Percentiles rank a stretch among this genome's conserved stretches.
Conservation (phyloP, 192 early-diverging fungal species). For the Coemansia reversa region DNA sequence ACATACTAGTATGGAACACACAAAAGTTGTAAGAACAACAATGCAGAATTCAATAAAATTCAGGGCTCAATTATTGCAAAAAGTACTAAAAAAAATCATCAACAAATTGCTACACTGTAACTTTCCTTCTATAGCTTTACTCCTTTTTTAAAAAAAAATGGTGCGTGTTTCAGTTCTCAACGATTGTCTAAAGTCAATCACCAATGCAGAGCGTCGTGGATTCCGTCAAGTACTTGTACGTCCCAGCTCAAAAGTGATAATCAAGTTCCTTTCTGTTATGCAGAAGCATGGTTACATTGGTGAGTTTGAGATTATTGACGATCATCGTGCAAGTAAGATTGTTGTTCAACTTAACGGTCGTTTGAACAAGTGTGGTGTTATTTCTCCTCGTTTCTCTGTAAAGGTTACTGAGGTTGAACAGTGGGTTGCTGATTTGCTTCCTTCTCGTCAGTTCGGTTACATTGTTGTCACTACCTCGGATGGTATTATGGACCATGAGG, state of each 20-base stretch:
- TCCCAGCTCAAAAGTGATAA: slow-evolving; percentile 96
- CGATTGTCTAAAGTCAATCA: slow-evolving; percentile 98
- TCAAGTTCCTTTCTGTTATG: slow-evolving; percentile 99
- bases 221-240: slow-evolving; percentile 98
- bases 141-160: slow-evolving; percentile 68
- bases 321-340: slow-evolving; percentile 97
- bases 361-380: slow-evolving; percentile 99
- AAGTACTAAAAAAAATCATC: too few species aligned
- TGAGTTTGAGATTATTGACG: slow-evolving; percentile 98
- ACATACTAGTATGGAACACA: too few species aligned
- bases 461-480: slow-evolving; percentile 88
- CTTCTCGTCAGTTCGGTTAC: slow-evolving; percentile 98
- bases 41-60: too few species aligned
- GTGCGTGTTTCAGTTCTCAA: slow-evolving; percentile 95
- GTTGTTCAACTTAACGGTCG: slow-evolving; percentile 98
- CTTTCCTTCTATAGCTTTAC: too few species aligned
- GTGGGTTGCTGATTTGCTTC: slow-evolving; percentile 95
- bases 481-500: slow-evolving; percentile 99
- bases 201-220: slow-evolving; percentile 98
- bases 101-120: not conserved
- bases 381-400: slow-evolving; percentile 98
- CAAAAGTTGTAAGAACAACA: too few species aligned
- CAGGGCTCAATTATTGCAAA: too few species aligned
- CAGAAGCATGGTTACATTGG: slow-evolving; percentile 99
- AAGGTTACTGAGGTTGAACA: slow-evolving; percentile 92